These are phyloP conservation scores for Hericium coralloides DNA, from an alignment of 768 basidiomycete species.

Conservation along the genomic window DNA sequence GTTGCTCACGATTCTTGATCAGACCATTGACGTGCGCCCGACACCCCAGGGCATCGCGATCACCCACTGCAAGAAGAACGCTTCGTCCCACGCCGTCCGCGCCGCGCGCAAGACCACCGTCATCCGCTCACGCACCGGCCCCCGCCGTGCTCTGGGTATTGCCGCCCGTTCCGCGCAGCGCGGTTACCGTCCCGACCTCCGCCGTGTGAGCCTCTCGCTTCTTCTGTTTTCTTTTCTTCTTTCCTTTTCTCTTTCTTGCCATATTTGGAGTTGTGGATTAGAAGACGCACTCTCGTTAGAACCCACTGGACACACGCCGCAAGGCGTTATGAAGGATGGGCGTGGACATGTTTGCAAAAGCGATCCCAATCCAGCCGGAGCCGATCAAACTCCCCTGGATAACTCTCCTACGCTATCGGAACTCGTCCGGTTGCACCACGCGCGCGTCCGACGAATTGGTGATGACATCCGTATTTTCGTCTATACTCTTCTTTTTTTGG, in stretches of 20 bases:
- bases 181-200: slow-evolving; percentile 73
- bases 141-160: slow-evolving; percentile 62
- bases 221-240: slow-evolving; percentile 5
- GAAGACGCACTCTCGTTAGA: slow-evolving; percentile 78
- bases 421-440: slow-evolving; percentile 48
- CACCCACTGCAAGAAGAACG: slow-evolving; percentile 55
- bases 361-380: slow-evolving; percentile 34
- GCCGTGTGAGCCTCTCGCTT: slow-evolving; percentile 43
- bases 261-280: neutral
- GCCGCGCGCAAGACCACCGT: slow-evolving; percentile 37
- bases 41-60: slow-evolving; percentile 49
- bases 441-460: slow-evolving; percentile 66
- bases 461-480: slow-evolving; percentile 33
- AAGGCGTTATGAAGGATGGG: slow-evolving; percentile 72
- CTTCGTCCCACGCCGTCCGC: slow-evolving; percentile 41
- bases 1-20: neutral
- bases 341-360: slow-evolving; percentile 93
- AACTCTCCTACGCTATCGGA: slow-evolving; percentile 73
- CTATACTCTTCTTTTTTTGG: slow-evolving; percentile 10
- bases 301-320: slow-evolving; percentile 65
- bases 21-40: slow-evolving; percentile 63
- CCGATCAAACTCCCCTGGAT: slow-evolving; percentile 51
- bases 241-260: neutral
- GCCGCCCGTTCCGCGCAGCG: slow-evolving; percentile 49
- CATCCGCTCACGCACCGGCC: slow-evolving; percentile 62